Percentiles rank a stretch among this genome's conserved stretches.
phyloP scores from a whole-genome alignment of 495 filamentous ascomycete species.

The Aspergillus bridgeri region DNA sequence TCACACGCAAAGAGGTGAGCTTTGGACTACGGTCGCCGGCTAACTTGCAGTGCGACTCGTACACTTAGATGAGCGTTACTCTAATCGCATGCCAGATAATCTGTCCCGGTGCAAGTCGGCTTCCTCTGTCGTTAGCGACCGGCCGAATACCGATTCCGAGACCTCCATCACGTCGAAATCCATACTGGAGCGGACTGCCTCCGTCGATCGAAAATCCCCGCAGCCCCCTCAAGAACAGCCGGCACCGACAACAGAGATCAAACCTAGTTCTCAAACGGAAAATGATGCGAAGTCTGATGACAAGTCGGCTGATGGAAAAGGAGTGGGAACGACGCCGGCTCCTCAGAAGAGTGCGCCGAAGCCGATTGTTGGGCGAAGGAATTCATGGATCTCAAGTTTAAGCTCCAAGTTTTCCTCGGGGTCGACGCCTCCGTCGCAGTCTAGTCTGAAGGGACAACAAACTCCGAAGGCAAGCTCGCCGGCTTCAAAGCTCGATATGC shows the following conservation, averaged over 20 bases:
- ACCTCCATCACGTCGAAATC: constrained; percentile 16
- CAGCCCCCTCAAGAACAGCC: constrained; percentile 18
- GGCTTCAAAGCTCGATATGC: constrained; percentile 36
- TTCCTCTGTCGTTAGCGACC: constrained; percentile 30
- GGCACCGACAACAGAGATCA: constrained; percentile 11
- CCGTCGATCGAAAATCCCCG: constrained; percentile 22
- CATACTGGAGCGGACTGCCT: constrained; percentile 16
- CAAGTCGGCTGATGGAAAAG: constrained; percentile 22
- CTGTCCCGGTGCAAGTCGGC: constrained; percentile 41
- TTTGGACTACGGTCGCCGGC: not conserved
- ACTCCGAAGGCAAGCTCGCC: constrained; percentile 45
- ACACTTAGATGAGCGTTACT: not conserved
- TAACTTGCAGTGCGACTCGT: not conserved
- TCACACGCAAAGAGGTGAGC: constrained; percentile 60
- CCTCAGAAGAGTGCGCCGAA: constrained; percentile 38
- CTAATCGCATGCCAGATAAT: constrained; percentile 25
- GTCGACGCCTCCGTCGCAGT: constrained; percentile 46
- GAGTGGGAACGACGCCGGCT: constrained; percentile 20
- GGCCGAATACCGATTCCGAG: constrained; percentile 21
- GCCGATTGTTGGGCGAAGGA: constrained; percentile 51
- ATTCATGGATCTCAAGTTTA: constrained; percentile 88
- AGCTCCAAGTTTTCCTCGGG: constrained; percentile 88
- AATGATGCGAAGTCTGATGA: constrained; percentile 20
- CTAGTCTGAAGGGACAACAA: constrained; percentile 38
- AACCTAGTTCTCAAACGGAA: constrained; percentile 19